Conservation (phyloP, 768 basidiomycete genomes). For the Trametes gibbosa region DNA sequence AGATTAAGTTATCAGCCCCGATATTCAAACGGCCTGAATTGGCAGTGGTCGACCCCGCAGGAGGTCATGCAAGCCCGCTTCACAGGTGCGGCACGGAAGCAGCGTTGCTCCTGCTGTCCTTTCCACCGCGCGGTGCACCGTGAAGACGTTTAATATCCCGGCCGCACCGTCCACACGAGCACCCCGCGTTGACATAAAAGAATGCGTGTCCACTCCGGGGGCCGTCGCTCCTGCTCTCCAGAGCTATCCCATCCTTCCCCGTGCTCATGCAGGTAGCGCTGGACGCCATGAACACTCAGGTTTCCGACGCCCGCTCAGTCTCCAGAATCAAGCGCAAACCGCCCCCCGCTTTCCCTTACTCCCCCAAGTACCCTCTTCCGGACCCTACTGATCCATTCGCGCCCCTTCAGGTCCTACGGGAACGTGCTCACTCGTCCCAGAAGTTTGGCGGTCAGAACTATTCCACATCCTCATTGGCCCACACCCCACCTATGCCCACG, state of each 20-base stretch:
- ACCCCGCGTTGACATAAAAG: conserved; percentile 16
- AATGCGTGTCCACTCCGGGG: not conserved
- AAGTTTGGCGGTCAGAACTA: conserved; percentile 2
- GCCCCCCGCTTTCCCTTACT: conserved; percentile 49
- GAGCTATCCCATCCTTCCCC: conserved; percentile 1
- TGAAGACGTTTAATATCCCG: conserved; percentile 1
- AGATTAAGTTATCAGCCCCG: conserved; percentile 15
- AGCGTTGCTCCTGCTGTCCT: conserved; percentile 3
- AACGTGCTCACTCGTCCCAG: conserved; percentile 46
- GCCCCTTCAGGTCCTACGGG: conserved; percentile 62
- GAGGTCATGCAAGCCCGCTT: conserved; percentile 2
- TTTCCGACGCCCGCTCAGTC: conserved; percentile 3
- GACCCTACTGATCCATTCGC: conserved; percentile 73
- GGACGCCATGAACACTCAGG: conserved; percentile 11
- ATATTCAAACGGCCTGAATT: not conserved
- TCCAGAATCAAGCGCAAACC: conserved; percentile 52
- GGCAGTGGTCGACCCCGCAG: not conserved
- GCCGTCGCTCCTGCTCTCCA: conserved; percentile 1
- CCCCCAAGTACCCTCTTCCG: conserved; percentile 58
- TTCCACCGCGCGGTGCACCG: not conserved
- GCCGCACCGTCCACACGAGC: conserved; percentile 16
- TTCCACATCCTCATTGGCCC: conserved; percentile 14
- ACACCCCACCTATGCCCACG: not conserved
- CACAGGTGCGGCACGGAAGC: conserved; percentile 1
- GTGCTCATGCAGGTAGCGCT: conserved; percentile 4